These are phyloP conservation scores for Fusarium heterosporum DNA, from an alignment of 2,329 filamentous ascomycete genomes.

Conservation along the genomic window DNA sequence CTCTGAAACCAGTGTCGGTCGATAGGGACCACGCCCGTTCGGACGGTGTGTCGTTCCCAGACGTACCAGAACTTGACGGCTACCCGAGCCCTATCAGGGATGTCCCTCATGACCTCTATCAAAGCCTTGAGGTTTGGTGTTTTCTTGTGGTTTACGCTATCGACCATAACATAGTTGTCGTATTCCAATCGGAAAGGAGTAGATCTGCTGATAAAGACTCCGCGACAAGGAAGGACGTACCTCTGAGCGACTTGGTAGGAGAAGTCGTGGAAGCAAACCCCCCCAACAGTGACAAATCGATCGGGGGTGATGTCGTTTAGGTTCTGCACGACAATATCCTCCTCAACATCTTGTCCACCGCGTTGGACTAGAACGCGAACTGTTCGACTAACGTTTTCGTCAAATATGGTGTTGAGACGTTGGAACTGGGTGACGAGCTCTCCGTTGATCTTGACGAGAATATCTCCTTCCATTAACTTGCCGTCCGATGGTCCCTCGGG, in stretches of 20 bases:
- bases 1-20: conserved; percentile 96
- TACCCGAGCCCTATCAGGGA: conserved; percentile 23
- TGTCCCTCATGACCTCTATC: conserved; percentile 23
- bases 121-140: conserved; percentile 75
- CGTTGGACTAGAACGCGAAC: conserved; percentile 86
- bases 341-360: conserved; percentile 86
- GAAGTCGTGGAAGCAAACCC: conserved; percentile 92
- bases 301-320: conserved; percentile 94
- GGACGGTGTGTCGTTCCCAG: conserved; percentile 75
- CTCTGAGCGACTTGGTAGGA: conserved; percentile 97
- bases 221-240: conserved; percentile 90
- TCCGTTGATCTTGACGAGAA: conserved; percentile 93
- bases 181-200: conserved; percentile 5
- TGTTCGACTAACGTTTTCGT: conserved; percentile 80
- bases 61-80: conserved; percentile 23
- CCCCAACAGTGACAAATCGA: conserved; percentile 92
- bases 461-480: conserved; percentile 87
- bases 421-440: conserved; percentile 94
- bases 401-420: conserved; percentile 88
- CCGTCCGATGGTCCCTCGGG: conserved; percentile 87
- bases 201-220: conserved; percentile 77
- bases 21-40: conserved; percentile 90
- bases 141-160: conserved; percentile 84
- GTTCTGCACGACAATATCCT: conserved; percentile 86
- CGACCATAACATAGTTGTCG: conserved; percentile 69